A percentile compares a stretch with the other conserved stretches of the same genome.
Conservation (phyloP, 2,329 filamentous ascomycete genomes). For the Venturiaceae sp. region DNA sequence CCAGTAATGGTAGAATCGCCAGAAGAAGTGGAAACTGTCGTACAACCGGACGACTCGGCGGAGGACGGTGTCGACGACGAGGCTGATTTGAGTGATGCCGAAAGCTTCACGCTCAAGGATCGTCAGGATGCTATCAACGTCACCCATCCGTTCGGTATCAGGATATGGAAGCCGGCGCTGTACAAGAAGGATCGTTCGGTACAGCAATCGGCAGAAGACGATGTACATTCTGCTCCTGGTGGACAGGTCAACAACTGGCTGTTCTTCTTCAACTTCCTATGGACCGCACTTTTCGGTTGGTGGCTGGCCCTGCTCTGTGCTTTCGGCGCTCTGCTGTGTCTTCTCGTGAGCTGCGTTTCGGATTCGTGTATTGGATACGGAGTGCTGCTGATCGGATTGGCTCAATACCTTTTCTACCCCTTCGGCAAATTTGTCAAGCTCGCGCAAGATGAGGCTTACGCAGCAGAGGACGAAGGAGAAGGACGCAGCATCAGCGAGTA, state of each 20-base stretch:
- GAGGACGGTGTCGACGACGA: conserved; percentile 54
- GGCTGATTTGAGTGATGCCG: conserved; percentile 73
- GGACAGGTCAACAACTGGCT: conserved; percentile 78
- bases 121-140: conserved; percentile 97
- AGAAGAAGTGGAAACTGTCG: conserved; percentile 26
- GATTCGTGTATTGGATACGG: conserved; percentile 79
- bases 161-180: conserved; percentile 95
- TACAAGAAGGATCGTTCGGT: conserved; percentile 98
- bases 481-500: conserved; percentile 97
- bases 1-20: conserved; percentile 21
- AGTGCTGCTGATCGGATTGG: conserved; percentile 70
- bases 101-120: conserved; percentile 96
- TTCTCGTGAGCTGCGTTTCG: conserved; percentile 66
- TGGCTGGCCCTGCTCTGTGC: conserved; percentile 78
- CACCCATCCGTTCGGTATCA: conserved; percentile 96
- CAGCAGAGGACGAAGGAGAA: conserved; percentile 90
- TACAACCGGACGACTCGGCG: conserved; percentile 29
- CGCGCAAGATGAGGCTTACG: conserved; percentile 86
- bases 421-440: conserved; percentile 95
- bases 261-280: conserved; percentile 77
- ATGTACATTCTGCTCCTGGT: conserved; percentile 92
- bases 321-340: conserved; percentile 66
- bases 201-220: conserved; percentile 88
- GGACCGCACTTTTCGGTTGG: conserved; percentile 91
- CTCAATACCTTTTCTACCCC: conserved; percentile 84